Base-by-base conservation (phyloP, 2,329 filamentous ascomycete species). In the Colletotrichum tamarilloi region DNA sequence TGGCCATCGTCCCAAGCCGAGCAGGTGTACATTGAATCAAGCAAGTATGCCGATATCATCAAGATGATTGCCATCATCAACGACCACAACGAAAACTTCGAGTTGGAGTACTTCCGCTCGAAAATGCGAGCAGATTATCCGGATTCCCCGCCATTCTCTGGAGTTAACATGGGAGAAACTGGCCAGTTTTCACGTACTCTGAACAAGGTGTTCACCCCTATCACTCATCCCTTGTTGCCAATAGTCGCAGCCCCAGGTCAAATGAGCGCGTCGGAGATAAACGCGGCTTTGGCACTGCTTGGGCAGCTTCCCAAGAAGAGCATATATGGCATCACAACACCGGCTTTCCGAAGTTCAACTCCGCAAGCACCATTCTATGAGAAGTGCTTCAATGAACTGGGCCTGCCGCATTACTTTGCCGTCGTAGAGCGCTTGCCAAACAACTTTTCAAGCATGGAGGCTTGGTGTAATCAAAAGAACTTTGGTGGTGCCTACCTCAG, bases 1-100 rank as follows among this genome's bases (percentile, higher is more conserved):
- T 97, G 94, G 94, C 92, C 93, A 1, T 94, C 93, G 0, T 83
- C 89, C 7, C 89, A 93, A 76, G 94, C 94, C 1, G 90, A 93
- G 78, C 85, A 89, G 12, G 88, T 96, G 4, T 97, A 95, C 77
- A 85, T 90, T 72, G 89, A 92, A 76, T 94, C 93, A 9, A 89
- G 90, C 59, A 90, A 90, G 72, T 95, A 95, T 76, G 93, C 93
- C 59, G 94, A 97, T 80, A 94, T 97, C 70, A 92, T 97, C 79
- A 97, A 97, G 85, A 97, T 97, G 93, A 97, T 97, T 78, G 92
- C 93, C 38, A 92, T 95, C 79, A 94, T 95, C 79, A 92, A 91
- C 79, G 92, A 93, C 53, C 92, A 93, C 80, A 94, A 95, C 79
- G 94, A 95, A 77, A 97, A 97, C 82, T 97, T 97, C 79, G 94